Base-by-base conservation (phyloP, 2,329 filamentous ascomycete species). In the Parascedosporium putredinis region DNA sequence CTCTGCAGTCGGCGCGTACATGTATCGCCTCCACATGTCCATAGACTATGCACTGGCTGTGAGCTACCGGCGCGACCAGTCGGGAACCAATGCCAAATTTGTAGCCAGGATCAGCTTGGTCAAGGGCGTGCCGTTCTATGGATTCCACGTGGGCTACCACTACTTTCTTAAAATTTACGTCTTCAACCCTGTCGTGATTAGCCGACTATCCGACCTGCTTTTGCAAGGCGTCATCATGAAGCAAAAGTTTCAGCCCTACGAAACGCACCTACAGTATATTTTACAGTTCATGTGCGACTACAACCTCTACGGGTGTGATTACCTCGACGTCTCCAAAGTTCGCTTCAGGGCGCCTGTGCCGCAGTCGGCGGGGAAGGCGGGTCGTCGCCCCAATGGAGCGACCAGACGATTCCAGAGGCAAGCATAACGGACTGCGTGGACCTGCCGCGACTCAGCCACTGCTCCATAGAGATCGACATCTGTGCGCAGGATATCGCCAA, bases 241-340 rank as follows among this genome's bases (percentile, higher is more conserved):
- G 61, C 79, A 78, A 52, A 76, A 79, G 22, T 84, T 98, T 40
- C 91, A 97, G 60, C 91, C 93, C 0, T 95, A 93, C 61, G 93
- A 98, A 67, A 89, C 87, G 16, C 94, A 98, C 63, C 66, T 97
- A 54, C 88, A 95, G 61, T 97, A 90, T 62, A 69, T 96, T 7
- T 74, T 93, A 8, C 94, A 98, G 66, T 98, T 94, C 79, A 97
- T 98, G 93, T 86, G 84, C 55, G 94, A 98, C 64, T 98, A 94
- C 71, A 98, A 96, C 62, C 72, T 98, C 56, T 97, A 95, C 63
- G 94, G 94, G 5, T 98, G 93, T 62, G 84, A 81, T 50, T 94
- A 91, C 59, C 81, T 97, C 55, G 79, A 91, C 52, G 84, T 81
- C 46, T 72, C 72, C 8, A 86, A 80, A 54, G 79, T 83, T 1